phyloP scores from a whole-genome alignment of 2,329 filamentous ascomycete genomes.

The Fusarium sp. region DNA sequence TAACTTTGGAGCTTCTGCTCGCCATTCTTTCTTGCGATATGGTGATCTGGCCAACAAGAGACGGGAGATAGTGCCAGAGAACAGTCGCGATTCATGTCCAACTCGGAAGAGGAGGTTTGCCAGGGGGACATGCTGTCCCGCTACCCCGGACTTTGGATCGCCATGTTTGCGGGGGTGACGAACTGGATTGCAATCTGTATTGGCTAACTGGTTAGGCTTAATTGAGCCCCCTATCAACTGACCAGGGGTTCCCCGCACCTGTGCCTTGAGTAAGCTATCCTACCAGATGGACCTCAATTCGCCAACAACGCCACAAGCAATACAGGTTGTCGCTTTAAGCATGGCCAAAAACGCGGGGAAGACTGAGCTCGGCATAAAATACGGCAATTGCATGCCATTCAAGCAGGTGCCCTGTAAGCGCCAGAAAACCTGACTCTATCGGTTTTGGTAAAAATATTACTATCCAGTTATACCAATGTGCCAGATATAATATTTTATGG shows the following conservation, averaged over 20 bases:
- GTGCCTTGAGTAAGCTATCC: background rate
- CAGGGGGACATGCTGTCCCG: background rate
- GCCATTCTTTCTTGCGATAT: background rate
- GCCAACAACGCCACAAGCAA: background rate
- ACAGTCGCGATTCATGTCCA: background rate
- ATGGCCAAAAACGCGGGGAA: background rate
- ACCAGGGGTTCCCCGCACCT: background rate
- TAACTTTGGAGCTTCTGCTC: background rate
- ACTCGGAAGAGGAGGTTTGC: background rate
- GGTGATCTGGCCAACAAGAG: too few species aligned
- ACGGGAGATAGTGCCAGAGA: too few species aligned
- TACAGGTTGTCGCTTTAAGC: background rate
- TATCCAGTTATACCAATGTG: background rate
- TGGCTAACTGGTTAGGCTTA: background rate
- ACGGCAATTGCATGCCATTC: background rate
- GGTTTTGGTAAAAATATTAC: background rate
- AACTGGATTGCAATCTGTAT: background rate
- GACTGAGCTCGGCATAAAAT: background rate
- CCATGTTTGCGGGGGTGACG: background rate
- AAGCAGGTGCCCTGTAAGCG: accelerated
- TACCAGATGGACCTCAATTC: background rate
- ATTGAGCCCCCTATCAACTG: background rate
- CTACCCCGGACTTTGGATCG: background rate
- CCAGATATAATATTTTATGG: background rate
- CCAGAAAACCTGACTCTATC: accelerated